Conservation (phyloP, 768 basidiomycete genomes). For the Phylloporus scabripes region DNA sequence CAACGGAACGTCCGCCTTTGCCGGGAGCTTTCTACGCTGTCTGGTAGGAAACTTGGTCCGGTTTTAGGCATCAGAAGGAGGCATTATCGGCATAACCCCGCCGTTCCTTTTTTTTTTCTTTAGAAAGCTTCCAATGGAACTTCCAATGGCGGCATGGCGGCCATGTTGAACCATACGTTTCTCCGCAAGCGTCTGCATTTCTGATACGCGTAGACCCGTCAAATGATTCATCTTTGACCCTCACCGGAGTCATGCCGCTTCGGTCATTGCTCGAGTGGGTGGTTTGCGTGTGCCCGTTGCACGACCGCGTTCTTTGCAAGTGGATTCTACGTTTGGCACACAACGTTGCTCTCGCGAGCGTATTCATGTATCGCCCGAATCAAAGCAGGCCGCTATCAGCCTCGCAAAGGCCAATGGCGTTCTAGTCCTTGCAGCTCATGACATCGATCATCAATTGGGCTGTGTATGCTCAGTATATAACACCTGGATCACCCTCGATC, state of each 20-base stretch:
- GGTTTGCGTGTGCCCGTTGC: background rate
- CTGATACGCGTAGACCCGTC: background rate
- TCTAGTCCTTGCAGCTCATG: background rate
- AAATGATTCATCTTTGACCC: constrained; percentile 2
- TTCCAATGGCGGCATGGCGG: constrained; percentile 10
- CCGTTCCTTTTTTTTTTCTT: constrained; percentile 1
- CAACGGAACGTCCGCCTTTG: background rate
- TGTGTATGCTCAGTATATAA: constrained; percentile 10
- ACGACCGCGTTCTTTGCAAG: background rate
- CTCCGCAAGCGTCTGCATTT: background rate
- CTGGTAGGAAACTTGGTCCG: constrained; percentile 6
- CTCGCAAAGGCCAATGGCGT: background rate
- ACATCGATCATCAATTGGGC: constrained; percentile 11
- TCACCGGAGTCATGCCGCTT: constrained; percentile 6
- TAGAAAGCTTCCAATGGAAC: constrained; percentile 24
- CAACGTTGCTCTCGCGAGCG: background rate
- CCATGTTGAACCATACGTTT: background rate
- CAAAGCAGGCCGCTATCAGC: background rate
- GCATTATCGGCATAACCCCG: constrained; percentile 11
- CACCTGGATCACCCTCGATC: constrained; percentile 1
- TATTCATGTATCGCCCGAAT: background rate
- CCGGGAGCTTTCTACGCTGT: background rate
- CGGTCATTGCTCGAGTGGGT: background rate
- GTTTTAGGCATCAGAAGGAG: background rate
- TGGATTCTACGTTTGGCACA: background rate